phyloP scores from a whole-genome alignment of 345 rosid genomes.

The Chamaenerion angustifolium region DNA sequence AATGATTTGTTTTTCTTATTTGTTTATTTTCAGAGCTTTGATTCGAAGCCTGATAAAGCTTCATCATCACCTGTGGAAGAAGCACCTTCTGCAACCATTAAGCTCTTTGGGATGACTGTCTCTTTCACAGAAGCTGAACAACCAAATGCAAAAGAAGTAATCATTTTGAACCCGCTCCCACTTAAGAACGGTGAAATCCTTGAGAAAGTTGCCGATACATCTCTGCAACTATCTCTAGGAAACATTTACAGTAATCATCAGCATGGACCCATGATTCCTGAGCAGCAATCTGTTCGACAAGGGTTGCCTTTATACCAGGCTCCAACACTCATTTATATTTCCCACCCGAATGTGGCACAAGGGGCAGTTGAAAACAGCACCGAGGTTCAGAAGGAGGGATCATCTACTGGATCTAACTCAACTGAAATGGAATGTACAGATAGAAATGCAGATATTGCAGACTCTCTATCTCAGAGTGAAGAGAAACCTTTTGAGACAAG shows the following conservation, averaged over 20 bases:
- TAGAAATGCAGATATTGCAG: conserved; percentile 20
- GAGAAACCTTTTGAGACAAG: conserved; percentile 6
- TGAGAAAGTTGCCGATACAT: conserved; percentile 7
- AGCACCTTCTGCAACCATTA: conserved; percentile 26
- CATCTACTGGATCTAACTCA: conserved; percentile 27
- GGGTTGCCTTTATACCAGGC: conserved; percentile 11
- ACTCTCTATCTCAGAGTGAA: conserved; percentile 14
- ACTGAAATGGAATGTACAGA: conserved; percentile 22
- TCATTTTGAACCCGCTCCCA: conserved; percentile 1
- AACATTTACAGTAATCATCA: conserved; percentile 1
- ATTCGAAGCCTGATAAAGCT: conserved; percentile 11
- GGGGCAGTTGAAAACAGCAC: background rate
- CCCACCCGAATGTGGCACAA: conserved; percentile 6
- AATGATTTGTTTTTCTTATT: too few species aligned
- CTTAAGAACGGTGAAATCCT: background rate
- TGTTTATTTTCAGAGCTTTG: conserved; percentile 20
- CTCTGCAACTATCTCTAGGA: conserved; percentile 26
- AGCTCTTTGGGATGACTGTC: conserved; percentile 57
- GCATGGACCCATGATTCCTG: background rate
- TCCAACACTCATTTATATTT: conserved; percentile 6
- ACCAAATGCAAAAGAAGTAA: conserved; percentile 9
- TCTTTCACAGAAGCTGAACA: conserved; percentile 20
- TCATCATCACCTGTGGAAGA: conserved; percentile 7
- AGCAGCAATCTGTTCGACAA: background rate
- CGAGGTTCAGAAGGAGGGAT: conserved; percentile 12